phyloP scores from a whole-genome alignment of 176 grass and related monocot species.

The Chloris gayana region DNA sequence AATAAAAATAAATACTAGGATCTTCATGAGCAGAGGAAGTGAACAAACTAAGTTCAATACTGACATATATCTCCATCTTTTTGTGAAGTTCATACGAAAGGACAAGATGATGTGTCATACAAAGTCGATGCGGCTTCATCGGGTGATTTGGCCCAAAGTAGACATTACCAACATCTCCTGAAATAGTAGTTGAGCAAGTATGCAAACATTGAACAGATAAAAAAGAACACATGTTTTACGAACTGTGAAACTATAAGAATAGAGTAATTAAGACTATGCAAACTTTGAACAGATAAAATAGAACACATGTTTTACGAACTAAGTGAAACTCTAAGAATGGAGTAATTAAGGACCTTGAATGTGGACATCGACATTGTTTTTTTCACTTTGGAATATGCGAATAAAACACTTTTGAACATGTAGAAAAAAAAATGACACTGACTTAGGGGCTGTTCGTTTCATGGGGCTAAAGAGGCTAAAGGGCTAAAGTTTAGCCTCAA shows the following conservation, averaged over 20 bases:
- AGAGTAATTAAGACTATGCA: neutral
- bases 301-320: neutral
- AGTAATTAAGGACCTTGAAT: neutral
- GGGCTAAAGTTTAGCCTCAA: no score
- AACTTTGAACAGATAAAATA: slow-evolving; percentile 1
- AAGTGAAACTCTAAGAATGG: neutral
- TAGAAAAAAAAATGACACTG: neutral
- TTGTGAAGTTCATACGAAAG: slow-evolving; percentile 94
- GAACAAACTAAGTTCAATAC: slow-evolving; percentile 45
- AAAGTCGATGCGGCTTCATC: slow-evolving; percentile 98
- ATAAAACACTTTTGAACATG: neutral
- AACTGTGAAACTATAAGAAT: neutral
- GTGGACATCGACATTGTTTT: neutral
- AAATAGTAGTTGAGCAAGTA: slow-evolving; percentile 30
- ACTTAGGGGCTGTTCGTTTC: no score
- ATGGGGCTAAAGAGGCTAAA: no score
- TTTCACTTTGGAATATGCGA: neutral
- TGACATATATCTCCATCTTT: slow-evolving; percentile 99
- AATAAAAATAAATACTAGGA: slow-evolving; percentile 10
- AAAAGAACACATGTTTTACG: neutral
- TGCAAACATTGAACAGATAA: neutral
- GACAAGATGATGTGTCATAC: slow-evolving; percentile 98
- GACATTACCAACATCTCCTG: slow-evolving; percentile 95
- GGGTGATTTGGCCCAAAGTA: slow-evolving; percentile 99
- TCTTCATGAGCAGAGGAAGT: slow-evolving; percentile 28